Base-by-base conservation (phyloP, 495 filamentous ascomycete species). In the Daldinia caldariorum region DNA sequence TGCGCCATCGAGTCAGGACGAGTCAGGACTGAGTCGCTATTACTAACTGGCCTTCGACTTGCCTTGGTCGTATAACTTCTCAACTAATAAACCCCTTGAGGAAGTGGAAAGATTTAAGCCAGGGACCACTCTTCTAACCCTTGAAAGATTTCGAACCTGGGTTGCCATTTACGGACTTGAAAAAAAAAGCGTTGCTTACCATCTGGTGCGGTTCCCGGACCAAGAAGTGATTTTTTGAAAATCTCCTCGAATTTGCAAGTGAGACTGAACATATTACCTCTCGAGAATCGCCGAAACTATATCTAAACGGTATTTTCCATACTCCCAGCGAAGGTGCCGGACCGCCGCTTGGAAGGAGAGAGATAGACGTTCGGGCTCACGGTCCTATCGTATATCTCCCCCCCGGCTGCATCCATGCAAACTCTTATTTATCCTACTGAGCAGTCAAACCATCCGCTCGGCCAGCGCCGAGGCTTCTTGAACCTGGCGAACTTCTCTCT, bases 401-500 rank as follows among this genome's bases (percentile, higher is more conserved):
- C 72, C 57, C 65, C 70, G 73, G 63, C 66, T 73, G 74, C 61
- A 74, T 79, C 82, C 80, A 86, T 87, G 85, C 82, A 80, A 79
- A 78, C 76, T 68, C 77, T 76, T 79, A 81, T 74, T 69, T 73
- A 77, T 72, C 74, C 71, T 66, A 58, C 76, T 77, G 80, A 84
- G 72, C 74, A 79, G 74, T 81, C 76, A 70, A 76, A 79, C 66
- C 77, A 77, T 73, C 82, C 85, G 73, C 83, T 88, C 79, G 87
- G 86, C 80, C 83, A 85, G 71, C 86, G 85, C 82, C 86, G 86
- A 83, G 85, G 83, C 58, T 80, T 83, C 79, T 82, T 83, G 77
- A 87, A 90, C 79, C 85, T 89, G 78, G 86, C 89, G 78, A 85
- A 86, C 80, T 87, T 89, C 76, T 82, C 86, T 79, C 87, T 92